Conservation (phyloP, 495 filamentous ascomycete genomes). For the Aspergillus leporis region DNA sequence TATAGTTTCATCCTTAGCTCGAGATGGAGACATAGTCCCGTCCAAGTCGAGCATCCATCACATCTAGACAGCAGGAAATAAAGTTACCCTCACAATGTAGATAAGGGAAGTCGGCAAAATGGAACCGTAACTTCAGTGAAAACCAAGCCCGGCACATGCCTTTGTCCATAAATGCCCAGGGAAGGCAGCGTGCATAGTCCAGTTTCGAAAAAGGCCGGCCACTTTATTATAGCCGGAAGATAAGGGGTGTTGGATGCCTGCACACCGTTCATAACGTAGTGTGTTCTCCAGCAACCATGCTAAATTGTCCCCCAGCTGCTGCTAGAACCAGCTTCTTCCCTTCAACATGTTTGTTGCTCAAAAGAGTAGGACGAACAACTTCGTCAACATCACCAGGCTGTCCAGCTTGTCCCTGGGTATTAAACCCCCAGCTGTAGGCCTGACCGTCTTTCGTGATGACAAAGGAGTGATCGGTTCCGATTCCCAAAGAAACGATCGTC, state of each 20-base stretch:
- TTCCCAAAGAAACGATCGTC: neutral
- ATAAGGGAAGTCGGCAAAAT: too few relatives aligned
- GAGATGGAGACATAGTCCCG: neutral
- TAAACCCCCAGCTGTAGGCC: conserved; percentile 19
- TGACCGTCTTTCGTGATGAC: conserved; percentile 11
- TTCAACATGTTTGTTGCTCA: conserved; percentile 7
- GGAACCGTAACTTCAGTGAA: too few relatives aligned
- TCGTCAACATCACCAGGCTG: conserved; percentile 6
- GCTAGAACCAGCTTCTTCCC: conserved; percentile 11
- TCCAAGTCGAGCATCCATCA: neutral
- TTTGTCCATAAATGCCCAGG: too few relatives aligned
- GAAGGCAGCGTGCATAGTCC: too few relatives aligned
- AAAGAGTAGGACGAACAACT: conserved; percentile 3
- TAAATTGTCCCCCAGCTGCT: conserved; percentile 12
- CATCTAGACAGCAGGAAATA: neutral
- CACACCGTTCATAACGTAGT: too few relatives aligned
- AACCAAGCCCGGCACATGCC: too few relatives aligned
- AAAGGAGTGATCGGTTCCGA: conserved; percentile 15
- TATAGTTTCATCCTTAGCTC: neutral
- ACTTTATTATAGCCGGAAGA: too few relatives aligned
- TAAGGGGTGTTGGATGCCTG: too few relatives aligned
- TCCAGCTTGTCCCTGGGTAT: conserved; percentile 11
- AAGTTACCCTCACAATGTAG: neutral
- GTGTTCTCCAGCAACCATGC: conserved; percentile 1
- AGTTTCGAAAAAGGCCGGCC: too few relatives aligned